Evolutionary conservation across 2,329 filamentous ascomycete species (phyloP), one percentile per base, ranked within the genome.

Genomic region (Sphaerulina vaccinii): DNA sequence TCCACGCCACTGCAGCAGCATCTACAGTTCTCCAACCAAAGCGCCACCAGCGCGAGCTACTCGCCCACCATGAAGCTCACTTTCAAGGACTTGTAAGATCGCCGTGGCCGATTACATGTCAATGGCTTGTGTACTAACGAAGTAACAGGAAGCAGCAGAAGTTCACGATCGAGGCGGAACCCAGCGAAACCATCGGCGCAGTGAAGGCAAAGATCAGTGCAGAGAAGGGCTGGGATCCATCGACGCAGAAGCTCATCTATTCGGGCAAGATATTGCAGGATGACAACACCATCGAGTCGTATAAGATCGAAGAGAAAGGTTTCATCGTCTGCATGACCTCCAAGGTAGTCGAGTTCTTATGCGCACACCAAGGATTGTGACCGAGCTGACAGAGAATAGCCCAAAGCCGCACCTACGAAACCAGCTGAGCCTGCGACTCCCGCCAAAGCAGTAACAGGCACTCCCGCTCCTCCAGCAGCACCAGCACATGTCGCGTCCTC

Each of bases 91-190:
- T 82, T 99, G 68, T n/a, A n/a, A n/a, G n/a, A n/a, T n/a, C n/a
- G n/a, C n/a, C n/a, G n/a, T n/a, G n/a, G n/a, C n/a, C n/a, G n/a
- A n/a, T n/a, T n/a, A n/a, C n/a, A n/a, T n/a, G n/a, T n/a, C n/a
- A n/a, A n/a, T n/a, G n/a, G n/a, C n/a, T n/a, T n/a, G n/a, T n/a
- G n/a, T n/a, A n/a, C n/a, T n/a, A n/a, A n/a, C n/a, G n/a, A n/a
- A n/a, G n/a, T n/a, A n/a, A n/a, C n/a, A n/a, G n/a, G n/a, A 97
- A 96, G 80, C 93, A 97, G 75, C 88, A 96, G 73, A 96, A 96
- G 79, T 99, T 99, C 76, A 85, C 86, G 68, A 87, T 99, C 78
- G 92, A 97, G 64, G 89, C 90, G 68, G 91, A 97, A 73, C 89
- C 91, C 59, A 85, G 87, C 61, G 91, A 96, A 71, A 88, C 89